Percentiles rank a stretch among this genome's conserved stretches.
phyloP scores from a whole-genome alignment of 2,329 filamentous ascomycete genomes.

The Ophiostoma novo-ulmi region DNA sequence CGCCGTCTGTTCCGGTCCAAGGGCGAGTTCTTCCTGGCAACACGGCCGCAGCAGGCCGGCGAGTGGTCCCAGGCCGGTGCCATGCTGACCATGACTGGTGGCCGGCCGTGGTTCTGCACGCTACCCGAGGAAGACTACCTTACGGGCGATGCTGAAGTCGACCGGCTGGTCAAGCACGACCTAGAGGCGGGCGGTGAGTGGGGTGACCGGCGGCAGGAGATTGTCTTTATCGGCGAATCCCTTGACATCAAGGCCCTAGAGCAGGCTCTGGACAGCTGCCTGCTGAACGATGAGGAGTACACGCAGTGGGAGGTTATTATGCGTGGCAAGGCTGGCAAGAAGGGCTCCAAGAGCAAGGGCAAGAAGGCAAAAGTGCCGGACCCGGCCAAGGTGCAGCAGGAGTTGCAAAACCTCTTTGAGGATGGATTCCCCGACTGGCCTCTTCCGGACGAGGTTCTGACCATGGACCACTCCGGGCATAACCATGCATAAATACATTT shows the following conservation, averaged over 20 bases:
- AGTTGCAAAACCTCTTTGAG: slow-evolving; percentile 24
- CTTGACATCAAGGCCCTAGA: slow-evolving; percentile 51
- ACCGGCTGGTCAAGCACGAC: slow-evolving; percentile 46
- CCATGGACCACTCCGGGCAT: slow-evolving; percentile 17
- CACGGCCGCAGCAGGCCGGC: slow-evolving; percentile 49
- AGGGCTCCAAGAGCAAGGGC: neutral
- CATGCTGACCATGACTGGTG: slow-evolving; percentile 57
- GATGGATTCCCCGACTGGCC: slow-evolving; percentile 28
- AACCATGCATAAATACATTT: neutral
- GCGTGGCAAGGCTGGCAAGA: slow-evolving; percentile 15
- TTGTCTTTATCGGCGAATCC: slow-evolving; percentile 68
- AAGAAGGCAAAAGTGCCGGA: neutral
- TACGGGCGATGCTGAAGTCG: slow-evolving; percentile 41
- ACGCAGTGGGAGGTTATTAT: slow-evolving; percentile 33
- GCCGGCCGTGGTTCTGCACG: slow-evolving; percentile 56
- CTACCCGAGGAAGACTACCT: slow-evolving; percentile 40
- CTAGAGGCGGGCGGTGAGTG: slow-evolving; percentile 54
- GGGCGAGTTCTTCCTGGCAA: slow-evolving; percentile 56
- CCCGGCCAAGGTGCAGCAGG: slow-evolving; percentile 7
- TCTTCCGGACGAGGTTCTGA: slow-evolving; percentile 21
- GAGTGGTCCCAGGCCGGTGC: slow-evolving; percentile 61
- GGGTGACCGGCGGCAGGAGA: slow-evolving; percentile 65
- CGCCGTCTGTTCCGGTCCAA: slow-evolving; percentile 57
- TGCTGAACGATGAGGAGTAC: slow-evolving; percentile 58
- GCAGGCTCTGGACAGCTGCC: slow-evolving; percentile 52